Conservation (phyloP, 306 rosid genomes). For the Cajanus cajan region DNA sequence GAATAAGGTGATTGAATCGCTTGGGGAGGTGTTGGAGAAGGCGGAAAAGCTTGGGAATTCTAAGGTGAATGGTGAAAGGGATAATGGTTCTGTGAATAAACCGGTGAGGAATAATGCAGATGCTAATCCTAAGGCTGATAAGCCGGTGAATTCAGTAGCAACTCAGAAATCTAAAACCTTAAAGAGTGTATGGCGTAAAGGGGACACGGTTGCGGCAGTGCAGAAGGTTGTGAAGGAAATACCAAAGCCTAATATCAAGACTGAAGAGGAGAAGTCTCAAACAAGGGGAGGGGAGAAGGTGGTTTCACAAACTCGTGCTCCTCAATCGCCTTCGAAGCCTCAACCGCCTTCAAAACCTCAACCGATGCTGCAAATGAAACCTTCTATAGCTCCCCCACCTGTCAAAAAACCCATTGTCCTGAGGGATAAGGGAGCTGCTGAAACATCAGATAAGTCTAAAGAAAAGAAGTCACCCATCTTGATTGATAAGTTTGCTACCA, state of each 20-base stretch:
- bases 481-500: conserved; percentile 88
- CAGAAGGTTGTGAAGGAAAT: conserved; percentile 64
- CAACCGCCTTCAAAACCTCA: conserved; percentile 67
- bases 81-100: conserved; percentile 48
- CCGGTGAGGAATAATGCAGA: conserved; percentile 34
- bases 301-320: conserved; percentile 43
- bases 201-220: conserved; percentile 68
- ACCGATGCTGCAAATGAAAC: conserved; percentile 68
- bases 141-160: conserved; percentile 18
- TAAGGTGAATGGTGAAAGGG: conserved; percentile 43
- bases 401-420: conserved; percentile 67
- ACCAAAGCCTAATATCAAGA: conserved; percentile 44
- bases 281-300: conserved; percentile 35
- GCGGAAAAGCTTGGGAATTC: conserved; percentile 75
- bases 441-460: conserved; percentile 40
- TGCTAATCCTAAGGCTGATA: conserved; percentile 36
- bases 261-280: conserved; percentile 41
- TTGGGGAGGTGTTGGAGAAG: conserved; percentile 95
- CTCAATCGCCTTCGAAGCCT: conserved; percentile 55
- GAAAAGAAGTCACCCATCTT: conserved; percentile 75
- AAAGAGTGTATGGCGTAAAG: conserved; percentile 98
- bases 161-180: conserved; percentile 58
- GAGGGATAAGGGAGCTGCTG: conserved; percentile 78
- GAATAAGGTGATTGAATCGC: conserved; percentile 82
- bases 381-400: conserved; percentile 62